phyloP scores from a whole-genome alignment of 1,284 basidiomycete genomes.

The Pseudozyma thailandica region DNA sequence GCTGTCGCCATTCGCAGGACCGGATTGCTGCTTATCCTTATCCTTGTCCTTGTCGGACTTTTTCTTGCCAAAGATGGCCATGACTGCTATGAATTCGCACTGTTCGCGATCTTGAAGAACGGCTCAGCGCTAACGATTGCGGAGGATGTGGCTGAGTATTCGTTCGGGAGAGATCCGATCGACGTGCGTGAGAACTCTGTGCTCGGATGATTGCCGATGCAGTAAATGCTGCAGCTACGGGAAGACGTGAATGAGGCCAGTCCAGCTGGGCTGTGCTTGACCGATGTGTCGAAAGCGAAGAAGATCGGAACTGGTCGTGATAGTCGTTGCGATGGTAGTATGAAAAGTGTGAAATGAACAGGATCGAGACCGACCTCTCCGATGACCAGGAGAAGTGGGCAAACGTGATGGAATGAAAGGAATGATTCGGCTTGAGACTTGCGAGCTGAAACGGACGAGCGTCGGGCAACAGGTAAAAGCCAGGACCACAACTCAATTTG shows the following conservation, averaged over 20 bases:
- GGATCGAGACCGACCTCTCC: constrained; percentile 5
- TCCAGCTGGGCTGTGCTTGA: neutral
- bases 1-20: constrained; percentile 36
- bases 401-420: constrained; percentile 11
- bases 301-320: constrained; percentile 1
- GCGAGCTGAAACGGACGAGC: neutral
- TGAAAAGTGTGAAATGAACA: neutral
- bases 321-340: constrained; percentile 13
- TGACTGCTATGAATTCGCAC: constrained; percentile 9
- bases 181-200: neutral
- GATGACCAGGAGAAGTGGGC: constrained; percentile 6
- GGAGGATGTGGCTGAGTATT: neutral
- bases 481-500: too few species aligned
- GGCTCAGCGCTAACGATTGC: neutral
- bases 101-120: neutral
- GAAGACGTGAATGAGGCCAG: neutral
- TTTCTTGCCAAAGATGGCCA: constrained; percentile 66
- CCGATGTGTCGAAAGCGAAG: neutral
- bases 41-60: constrained; percentile 59
- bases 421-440: constrained; percentile 1
- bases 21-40: constrained; percentile 25
- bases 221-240: neutral
- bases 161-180: neutral
- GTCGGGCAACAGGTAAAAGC: too few species aligned
- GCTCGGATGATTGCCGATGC: neutral